Conservation (phyloP, 2,329 filamentous ascomycete genomes). For the Ceratocystis colombiana region DNA sequence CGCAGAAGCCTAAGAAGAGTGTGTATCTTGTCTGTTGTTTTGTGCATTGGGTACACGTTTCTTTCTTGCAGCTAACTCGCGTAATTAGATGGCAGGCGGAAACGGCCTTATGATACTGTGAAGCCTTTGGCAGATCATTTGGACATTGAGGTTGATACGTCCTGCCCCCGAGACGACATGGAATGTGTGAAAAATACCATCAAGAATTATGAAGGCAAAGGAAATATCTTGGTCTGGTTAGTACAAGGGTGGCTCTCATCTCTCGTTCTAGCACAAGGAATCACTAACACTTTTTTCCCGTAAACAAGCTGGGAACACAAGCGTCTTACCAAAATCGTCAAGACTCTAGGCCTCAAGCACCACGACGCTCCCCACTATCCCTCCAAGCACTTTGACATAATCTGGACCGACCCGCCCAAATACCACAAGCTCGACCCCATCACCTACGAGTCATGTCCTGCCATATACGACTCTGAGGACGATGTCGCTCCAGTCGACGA, state of each 20-base stretch:
- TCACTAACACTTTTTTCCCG: conserved; percentile 10
- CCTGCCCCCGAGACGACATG: conserved; percentile 46
- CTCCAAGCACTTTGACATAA: conserved; percentile 42
- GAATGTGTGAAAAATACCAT: conserved; percentile 45
- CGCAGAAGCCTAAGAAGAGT: conserved; percentile 43
- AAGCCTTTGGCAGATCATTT: conserved; percentile 46
- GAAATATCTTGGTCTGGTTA: conserved; percentile 50
- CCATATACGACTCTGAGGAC: neutral
- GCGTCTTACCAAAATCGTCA: conserved; percentile 42
- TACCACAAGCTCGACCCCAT: conserved; percentile 39
- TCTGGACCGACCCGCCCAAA: conserved; percentile 46
- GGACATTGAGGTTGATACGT: conserved; percentile 44
- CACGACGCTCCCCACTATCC: conserved; percentile 41
- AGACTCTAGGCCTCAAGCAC: conserved; percentile 40
- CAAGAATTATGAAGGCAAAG: conserved; percentile 38
- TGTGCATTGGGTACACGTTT: neutral
- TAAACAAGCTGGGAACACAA: conserved; percentile 50
- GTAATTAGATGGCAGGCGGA: conserved; percentile 39
- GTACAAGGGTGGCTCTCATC: conserved; percentile 18
- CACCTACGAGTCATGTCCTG: conserved; percentile 27
- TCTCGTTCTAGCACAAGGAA: neutral
- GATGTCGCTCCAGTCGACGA: conserved; percentile 3
- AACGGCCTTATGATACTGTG: conserved; percentile 48
- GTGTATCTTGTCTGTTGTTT: conserved; percentile 15
- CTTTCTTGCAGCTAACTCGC: neutral